Percentiles rank a stretch among this genome's conserved stretches.
Evolutionary conservation across 1,284 basidiomycete species (phyloP).

Genomic region (Volvariella surrecta): DNA sequence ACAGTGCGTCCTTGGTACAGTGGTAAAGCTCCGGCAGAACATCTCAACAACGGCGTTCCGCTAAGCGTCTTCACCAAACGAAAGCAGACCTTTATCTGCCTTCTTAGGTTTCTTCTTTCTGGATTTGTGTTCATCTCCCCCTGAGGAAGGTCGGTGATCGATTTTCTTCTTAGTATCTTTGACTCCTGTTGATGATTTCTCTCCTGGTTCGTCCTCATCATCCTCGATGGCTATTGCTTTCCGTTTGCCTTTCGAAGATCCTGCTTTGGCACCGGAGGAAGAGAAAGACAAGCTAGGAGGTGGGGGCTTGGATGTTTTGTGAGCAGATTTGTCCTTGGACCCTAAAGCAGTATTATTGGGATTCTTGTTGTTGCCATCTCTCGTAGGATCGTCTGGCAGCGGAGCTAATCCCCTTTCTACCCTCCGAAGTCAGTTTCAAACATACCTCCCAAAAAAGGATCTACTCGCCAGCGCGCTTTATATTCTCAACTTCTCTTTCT

Average conservation of each 20-base stretch:
- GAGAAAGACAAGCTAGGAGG: constrained; percentile 13
- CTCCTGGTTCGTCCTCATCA: constrained; percentile 7
- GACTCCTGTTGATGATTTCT: constrained; percentile 1
- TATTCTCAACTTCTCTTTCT: constrained; percentile 67
- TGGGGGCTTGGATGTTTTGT: constrained; percentile 3
- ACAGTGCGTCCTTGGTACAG: too few species aligned
- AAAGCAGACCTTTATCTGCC: constrained; percentile 44
- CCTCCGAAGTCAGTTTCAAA: constrained; percentile 24
- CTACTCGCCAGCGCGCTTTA: constrained; percentile 61
- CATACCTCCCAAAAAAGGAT: not conserved
- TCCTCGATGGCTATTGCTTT: constrained; percentile 10
- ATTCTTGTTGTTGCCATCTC: constrained; percentile 4
- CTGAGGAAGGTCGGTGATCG: too few species aligned
- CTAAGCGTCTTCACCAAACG: constrained; percentile 47
- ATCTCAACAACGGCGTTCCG: too few species aligned
- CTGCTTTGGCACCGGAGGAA: constrained; percentile 6
- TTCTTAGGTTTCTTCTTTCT: constrained; percentile 17
- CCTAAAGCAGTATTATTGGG: constrained; percentile 3
- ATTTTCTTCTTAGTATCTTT: constrained; percentile 4
- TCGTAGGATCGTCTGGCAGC: constrained; percentile 22
- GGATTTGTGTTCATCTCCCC: constrained; percentile 10
- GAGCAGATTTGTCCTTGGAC: not conserved
- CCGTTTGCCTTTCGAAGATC: constrained; percentile 9
- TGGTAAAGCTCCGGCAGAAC: too few species aligned
- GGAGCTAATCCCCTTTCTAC: constrained; percentile 32